Conservation (phyloP, 208 protist species). For the Acanthamoeba castellanii region DNA sequence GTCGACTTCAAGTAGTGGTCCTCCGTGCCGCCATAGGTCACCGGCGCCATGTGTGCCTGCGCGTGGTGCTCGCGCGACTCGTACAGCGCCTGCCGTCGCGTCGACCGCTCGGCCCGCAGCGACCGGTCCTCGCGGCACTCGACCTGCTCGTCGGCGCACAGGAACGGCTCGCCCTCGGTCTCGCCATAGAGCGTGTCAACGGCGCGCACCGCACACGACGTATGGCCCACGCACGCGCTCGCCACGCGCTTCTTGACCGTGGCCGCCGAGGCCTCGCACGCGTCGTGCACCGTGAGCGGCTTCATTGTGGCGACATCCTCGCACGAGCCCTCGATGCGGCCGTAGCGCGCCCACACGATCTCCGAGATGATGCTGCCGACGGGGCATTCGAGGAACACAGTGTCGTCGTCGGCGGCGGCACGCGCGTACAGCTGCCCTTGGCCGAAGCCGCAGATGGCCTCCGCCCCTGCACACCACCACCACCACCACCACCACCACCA, state of each 20-base stretch:
- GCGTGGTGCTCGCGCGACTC: background rate
- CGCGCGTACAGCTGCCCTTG: conserved; percentile 11
- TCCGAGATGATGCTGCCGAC: conserved; percentile 8
- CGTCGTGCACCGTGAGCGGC: background rate
- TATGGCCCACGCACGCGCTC: background rate
- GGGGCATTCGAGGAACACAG: background rate
- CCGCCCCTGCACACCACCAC: no score
- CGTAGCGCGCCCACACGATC: conserved; percentile 43
- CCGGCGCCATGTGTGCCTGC: background rate
- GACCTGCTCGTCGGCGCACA: background rate
- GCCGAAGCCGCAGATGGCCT: background rate
- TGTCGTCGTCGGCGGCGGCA: background rate
- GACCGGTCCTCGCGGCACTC: background rate
- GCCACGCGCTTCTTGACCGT: background rate
- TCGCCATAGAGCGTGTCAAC: conserved; percentile 10
- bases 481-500: no score
- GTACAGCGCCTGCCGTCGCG: background rate
- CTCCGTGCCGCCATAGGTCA: background rate
- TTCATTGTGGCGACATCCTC: no score
- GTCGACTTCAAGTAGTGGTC: background rate
- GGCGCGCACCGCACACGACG: background rate
- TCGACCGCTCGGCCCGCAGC: background rate
- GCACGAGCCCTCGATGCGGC: conserved; percentile 35
- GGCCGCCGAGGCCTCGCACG: background rate
- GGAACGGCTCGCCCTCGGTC: conserved; percentile 3